Evolutionary conservation across 2,329 filamentous ascomycete species (phyloP).

Genomic region (Hypocreales sp.): DNA sequence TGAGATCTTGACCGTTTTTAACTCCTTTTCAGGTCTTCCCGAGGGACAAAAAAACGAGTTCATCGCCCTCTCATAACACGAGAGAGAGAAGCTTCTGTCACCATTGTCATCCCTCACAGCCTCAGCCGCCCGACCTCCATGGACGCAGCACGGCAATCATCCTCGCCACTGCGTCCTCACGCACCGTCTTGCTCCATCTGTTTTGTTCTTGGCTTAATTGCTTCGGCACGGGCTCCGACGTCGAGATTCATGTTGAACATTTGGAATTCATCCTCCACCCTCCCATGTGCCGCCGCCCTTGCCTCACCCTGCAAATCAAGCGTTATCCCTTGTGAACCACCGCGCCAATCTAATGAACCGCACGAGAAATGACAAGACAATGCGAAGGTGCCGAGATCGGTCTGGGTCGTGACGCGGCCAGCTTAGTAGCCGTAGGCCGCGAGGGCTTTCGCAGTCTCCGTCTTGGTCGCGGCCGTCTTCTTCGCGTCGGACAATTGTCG

Average conservation of each 20-base stretch:
- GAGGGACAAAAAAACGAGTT: too few relatives aligned
- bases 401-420: constrained; percentile 13
- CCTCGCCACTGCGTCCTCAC: constrained; percentile 3
- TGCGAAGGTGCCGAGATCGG: constrained; percentile 18
- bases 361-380: constrained; percentile 30
- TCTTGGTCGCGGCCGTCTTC: constrained; percentile 78
- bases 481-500: constrained; percentile 85
- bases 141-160: too few relatives aligned
- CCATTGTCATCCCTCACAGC: too few relatives aligned
- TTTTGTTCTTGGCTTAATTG: constrained; percentile 18
- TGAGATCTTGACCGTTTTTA: too few relatives aligned
- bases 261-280: constrained; percentile 16
- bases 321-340: constrained; percentile 32
- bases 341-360: constrained; percentile 39
- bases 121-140: too few relatives aligned
- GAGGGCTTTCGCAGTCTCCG: constrained; percentile 78
- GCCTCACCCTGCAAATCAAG: constrained; percentile 31
- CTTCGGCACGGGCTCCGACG: constrained; percentile 15
- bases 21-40: too few relatives aligned
- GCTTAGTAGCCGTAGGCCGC: constrained; percentile 80
- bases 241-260: constrained; percentile 20
- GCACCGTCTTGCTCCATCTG: neutral
- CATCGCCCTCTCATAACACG: too few relatives aligned
- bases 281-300: constrained; percentile 22
- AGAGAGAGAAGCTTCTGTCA: too few relatives aligned